These are phyloP conservation scores for Pyrus communis DNA, from an alignment of 306 rosid species.

Conservation along the genomic window DNA sequence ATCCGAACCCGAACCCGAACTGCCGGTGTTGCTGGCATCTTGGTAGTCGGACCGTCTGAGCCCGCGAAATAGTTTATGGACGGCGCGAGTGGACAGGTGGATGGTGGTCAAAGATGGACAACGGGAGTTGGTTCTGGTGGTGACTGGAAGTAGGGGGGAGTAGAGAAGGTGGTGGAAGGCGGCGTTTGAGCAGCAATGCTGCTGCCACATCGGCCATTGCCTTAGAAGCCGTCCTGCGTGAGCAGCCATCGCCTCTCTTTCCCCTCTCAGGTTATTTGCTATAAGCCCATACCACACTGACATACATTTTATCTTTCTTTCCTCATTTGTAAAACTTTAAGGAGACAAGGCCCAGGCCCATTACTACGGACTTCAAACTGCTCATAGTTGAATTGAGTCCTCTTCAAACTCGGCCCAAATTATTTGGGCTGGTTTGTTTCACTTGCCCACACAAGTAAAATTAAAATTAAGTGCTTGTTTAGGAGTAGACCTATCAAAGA, in stretches of 20 bases:
- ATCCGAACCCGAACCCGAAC: constrained; percentile 4
- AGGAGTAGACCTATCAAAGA: no score
- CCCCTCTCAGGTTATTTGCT: neutral
- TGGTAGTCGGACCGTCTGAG: constrained; percentile 28
- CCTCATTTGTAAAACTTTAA: no score
- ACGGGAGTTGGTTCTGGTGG: constrained; percentile 9
- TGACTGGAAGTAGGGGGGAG: constrained; percentile 12
- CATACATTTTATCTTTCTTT: neutral
- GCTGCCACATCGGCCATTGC: constrained; percentile 47
- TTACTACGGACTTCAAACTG: neutral
- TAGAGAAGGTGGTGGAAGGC: constrained; percentile 17
- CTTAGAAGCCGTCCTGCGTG: constrained; percentile 48
- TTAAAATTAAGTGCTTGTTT: no score
- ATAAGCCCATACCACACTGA: no score
- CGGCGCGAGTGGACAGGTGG: constrained; percentile 34
- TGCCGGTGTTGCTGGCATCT: neutral
- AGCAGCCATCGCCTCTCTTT: constrained; percentile 19
- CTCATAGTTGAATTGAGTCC: neutral
- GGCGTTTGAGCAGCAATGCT: constrained; percentile 10
- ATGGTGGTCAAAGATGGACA: constrained; percentile 20
- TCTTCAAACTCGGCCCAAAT: neutral
- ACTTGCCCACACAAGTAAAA: no score
- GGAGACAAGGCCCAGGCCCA: neutral
- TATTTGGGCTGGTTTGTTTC: no score
- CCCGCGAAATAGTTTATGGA: constrained; percentile 28